Evolutionary conservation across 352 stramenopile species (phyloP).

Genomic region (Achlya hypogyna): DNA sequence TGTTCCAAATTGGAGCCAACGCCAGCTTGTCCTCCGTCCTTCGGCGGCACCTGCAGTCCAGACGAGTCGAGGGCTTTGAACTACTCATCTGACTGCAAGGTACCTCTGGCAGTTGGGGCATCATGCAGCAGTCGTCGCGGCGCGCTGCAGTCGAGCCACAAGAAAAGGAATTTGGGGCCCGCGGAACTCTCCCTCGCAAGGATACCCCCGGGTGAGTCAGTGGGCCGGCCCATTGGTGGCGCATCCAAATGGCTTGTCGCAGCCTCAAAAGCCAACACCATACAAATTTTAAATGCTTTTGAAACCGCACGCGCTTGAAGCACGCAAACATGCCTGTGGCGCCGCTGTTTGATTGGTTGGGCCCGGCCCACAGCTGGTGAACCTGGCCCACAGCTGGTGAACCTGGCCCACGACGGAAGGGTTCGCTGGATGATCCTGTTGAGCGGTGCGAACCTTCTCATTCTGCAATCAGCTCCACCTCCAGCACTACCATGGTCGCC

Average conservation of each 20-base stretch:
- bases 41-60: too few relatives aligned
- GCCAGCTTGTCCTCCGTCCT: too few relatives aligned
- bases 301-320: neutral
- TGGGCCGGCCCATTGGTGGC: neutral
- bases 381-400: neutral
- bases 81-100: too few relatives aligned
- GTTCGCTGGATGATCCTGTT: neutral
- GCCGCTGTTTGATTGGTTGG: neutral
- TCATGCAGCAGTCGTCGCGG: too few relatives aligned
- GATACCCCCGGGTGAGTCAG: neutral
- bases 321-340: neutral
- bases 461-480: neutral
- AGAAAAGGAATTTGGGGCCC: too few relatives aligned
- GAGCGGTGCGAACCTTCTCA: neutral
- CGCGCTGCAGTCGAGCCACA: too few relatives aligned
- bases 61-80: too few relatives aligned
- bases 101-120: too few relatives aligned
- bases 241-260: neutral
- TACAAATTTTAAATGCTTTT: neutral
- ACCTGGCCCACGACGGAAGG: neutral
- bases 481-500: neutral
- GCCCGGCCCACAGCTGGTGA: neutral
- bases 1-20: too few relatives aligned
- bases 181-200: neutral
- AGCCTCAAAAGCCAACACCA: neutral